Evolutionary conservation across 768 basidiomycete genomes (phyloP).

Genomic region (Clitopilus passeckerianus): DNA sequence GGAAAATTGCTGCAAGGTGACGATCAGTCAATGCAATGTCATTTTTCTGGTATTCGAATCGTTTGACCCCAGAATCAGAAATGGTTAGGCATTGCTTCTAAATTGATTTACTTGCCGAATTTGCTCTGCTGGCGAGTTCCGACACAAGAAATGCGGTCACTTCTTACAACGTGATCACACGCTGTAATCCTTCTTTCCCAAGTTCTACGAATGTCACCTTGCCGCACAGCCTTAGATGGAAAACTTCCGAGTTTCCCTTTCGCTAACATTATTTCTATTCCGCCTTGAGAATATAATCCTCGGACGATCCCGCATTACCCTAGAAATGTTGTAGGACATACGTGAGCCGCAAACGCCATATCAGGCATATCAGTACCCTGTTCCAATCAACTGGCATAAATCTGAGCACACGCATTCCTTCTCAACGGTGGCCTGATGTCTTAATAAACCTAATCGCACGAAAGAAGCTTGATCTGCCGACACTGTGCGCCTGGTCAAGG

Average conservation of each 20-base stretch:
- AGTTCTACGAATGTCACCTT: neutral
- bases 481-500: neutral
- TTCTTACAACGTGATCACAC: neutral
- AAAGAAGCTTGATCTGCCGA: neutral
- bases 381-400: neutral
- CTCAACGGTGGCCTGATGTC: neutral
- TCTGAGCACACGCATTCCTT: neutral
- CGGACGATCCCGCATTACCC: neutral
- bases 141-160: neutral
- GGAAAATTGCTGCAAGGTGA: neutral
- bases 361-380: neutral
- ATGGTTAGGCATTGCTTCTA: neutral
- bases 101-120: neutral
- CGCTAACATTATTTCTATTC: neutral
- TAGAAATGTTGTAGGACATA: neutral
- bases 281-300: neutral
- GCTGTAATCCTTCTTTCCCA: neutral
- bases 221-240: neutral
- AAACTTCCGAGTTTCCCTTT: neutral
- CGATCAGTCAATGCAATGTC: neutral
- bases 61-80: neutral
- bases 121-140: neutral
- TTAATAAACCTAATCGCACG: neutral
- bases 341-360: neutral
- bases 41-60: neutral